Evolutionary conservation across 2,329 filamentous ascomycete genomes (phyloP).

Genomic region (Talaromyces islandicus): DNA sequence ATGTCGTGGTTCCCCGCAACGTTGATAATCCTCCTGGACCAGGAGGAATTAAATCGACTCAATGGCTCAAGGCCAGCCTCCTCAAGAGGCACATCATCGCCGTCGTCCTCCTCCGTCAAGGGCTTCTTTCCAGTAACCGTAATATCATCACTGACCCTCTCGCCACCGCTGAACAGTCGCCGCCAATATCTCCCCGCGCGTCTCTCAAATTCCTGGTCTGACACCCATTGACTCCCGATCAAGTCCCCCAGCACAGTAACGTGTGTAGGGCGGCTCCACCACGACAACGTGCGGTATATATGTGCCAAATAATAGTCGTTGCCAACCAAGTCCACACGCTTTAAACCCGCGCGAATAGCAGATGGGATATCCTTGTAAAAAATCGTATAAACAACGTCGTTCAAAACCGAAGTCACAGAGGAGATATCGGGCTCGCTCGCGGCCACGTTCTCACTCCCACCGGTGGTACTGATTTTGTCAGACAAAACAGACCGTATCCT

Average conservation of each 20-base stretch:
- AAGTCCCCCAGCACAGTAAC: constrained; percentile 85
- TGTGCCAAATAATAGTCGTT: constrained; percentile 95
- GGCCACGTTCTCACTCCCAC: not conserved
- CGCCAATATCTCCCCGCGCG: constrained; percentile 74
- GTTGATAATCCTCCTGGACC: constrained; percentile 77
- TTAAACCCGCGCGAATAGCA: constrained; percentile 62
- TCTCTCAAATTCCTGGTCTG: constrained; percentile 71
- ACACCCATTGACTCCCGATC: constrained; percentile 92
- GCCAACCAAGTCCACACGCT: constrained; percentile 79
- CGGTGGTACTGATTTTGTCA: not conserved
- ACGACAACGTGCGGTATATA: constrained; percentile 75
- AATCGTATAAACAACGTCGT: constrained; percentile 29
- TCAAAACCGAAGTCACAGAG: constrained; percentile 18
- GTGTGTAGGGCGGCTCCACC: constrained; percentile 83
- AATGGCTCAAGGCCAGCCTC: constrained; percentile 32
- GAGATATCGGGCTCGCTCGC: not conserved
- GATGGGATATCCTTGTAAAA: constrained; percentile 63
- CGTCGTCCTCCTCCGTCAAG: constrained; percentile 27
- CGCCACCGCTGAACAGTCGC: constrained; percentile 64
- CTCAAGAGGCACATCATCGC: constrained; percentile 35
- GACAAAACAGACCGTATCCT: constrained; percentile 12
- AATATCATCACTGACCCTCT: constrained; percentile 52
- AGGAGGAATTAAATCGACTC: constrained; percentile 46
- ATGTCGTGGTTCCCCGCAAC: constrained; percentile 94
- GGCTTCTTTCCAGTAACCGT: constrained; percentile 23